Conservation (phyloP, 176 grass and related monocot genomes). For the Cymbopogon citratus region DNA sequence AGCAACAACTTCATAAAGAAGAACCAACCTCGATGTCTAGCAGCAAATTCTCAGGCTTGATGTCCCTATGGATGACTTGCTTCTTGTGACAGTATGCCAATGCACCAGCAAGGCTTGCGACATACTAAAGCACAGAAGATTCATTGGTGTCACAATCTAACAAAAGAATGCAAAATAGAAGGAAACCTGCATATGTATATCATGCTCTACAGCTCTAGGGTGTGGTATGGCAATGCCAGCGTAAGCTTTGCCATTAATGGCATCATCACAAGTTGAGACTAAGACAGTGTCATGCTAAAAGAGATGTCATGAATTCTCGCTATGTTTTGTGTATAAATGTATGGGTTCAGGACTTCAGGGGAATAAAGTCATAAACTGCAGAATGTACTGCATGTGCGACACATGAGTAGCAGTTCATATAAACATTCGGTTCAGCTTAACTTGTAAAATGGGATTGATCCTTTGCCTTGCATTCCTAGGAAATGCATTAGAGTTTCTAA, state of each 20-base stretch:
- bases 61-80: slow-evolving; percentile 95
- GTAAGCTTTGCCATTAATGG: neutral
- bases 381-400: neutral
- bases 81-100: slow-evolving; percentile 93
- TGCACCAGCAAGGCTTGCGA: slow-evolving; percentile 71
- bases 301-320: neutral
- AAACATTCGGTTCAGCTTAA: neutral
- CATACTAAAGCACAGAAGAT: slow-evolving; percentile 43
- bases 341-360: neutral
- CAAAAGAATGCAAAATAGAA: slow-evolving; percentile 5
- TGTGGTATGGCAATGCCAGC: neutral
- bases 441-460: neutral
- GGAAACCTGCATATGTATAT: neutral
- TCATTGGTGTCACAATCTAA: neutral
- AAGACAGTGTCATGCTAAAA: neutral
- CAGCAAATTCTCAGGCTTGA: slow-evolving; percentile 96
- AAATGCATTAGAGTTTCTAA: neutral
- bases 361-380: neutral
- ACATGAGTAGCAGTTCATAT: neutral
- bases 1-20: neutral
- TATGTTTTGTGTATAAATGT: neutral
- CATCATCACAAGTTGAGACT: neutral
- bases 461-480: neutral
- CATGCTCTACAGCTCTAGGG: neutral
- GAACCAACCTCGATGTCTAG: slow-evolving; percentile 75